Base-by-base conservation (phyloP, 768 basidiomycete genomes). In the Serendipita sp. region DNA sequence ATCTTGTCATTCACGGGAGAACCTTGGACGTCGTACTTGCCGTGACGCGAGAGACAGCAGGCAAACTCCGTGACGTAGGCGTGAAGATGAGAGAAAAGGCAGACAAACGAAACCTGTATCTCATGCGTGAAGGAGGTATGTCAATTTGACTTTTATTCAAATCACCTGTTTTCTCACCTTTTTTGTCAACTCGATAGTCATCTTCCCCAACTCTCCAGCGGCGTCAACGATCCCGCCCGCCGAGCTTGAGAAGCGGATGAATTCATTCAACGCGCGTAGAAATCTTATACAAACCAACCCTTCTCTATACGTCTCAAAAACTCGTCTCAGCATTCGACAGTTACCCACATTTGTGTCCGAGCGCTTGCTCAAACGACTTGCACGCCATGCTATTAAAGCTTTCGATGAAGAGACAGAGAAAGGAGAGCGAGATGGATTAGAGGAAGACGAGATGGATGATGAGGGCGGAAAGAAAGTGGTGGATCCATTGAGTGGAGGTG, bases 61-160 rank as follows among this genome's bases (percentile, higher is more conserved):
- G 83, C 3, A 88, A 88, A 73, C 80, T 97, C 54, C 90, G 88
- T 71, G 93, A 96, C 67, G 89, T 86, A 16, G 86, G 88, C 2
- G 93, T 94, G 72, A 85, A 83, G 70, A 79, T 81, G 66, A 80
- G 92, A 56, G 85, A 92, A 74, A 94, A 94, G 74, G 86, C 86
- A 0, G 96, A 99, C 74, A 94, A 95, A 73, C 82, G 95, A 28
- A 96, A 97, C 72, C 84, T 96, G 72, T 97, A 99, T 73, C 83
- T 99, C 66, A 80, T 99, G 69, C 83, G 91, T 11, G 96, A 99
- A 82, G 96, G 96, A 78, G 90, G 94, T 90, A 70, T 69, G 84
- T 75, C 34, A 4, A 45, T 34, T 65, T 3, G 18, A 56, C 24
- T 24, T 63, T 60, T 67, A 13, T 47, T 16, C 30, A 8, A 18